Evolutionary conservation across 1,139 yeast species (phyloP), one percentile per base, ranked within the genome.

Genomic region (Yamadazyma spencermartinsiae): DNA sequence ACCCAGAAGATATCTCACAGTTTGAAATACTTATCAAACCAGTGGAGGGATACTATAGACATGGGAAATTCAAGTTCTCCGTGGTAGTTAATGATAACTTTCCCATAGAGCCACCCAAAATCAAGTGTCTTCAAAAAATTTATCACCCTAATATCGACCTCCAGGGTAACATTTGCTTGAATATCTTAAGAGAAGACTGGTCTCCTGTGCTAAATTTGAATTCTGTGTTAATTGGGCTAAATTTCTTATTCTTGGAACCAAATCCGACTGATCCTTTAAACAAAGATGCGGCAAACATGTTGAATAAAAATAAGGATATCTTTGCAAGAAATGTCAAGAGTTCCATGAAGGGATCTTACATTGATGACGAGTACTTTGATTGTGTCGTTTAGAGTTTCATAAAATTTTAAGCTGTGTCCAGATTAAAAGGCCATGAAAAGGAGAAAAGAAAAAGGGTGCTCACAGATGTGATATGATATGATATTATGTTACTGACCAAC

Each of bases 181-280:
- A 92, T 58, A 89, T 92, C 32, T 68, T 92, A 44, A 69, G 98
- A 48, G 96, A 89, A 60, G 98, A 90, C 60, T 92, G 98, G 98
- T 82, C 92, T 24, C 98, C 98, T 0, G 96, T 89, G 2, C 72
- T 92, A 50, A 86, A 84, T 46, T 68, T 92, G 55, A 88, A 85
- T 57, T 74, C 92, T 4, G 81, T 92, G 16, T 72, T 90, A 48
- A 83, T 90, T 36, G 98, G 98, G 0, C 71, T 92, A 44, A 80
- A 89, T 55, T 89, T 85, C 56, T 71, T 92, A 48, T 88, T 92
- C 52, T 68, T 88, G 44, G 97, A 90, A 53, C 97, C 97, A 11
- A 90, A 89, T 58, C 84, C 95, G 1, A 82, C 81, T 43, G 98
- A 92, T 59, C 98, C 98, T 2, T 73, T 92, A 49, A 92, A 92